phyloP scores from a whole-genome alignment of 768 basidiomycete species.

The Hericium erinaceus region DNA sequence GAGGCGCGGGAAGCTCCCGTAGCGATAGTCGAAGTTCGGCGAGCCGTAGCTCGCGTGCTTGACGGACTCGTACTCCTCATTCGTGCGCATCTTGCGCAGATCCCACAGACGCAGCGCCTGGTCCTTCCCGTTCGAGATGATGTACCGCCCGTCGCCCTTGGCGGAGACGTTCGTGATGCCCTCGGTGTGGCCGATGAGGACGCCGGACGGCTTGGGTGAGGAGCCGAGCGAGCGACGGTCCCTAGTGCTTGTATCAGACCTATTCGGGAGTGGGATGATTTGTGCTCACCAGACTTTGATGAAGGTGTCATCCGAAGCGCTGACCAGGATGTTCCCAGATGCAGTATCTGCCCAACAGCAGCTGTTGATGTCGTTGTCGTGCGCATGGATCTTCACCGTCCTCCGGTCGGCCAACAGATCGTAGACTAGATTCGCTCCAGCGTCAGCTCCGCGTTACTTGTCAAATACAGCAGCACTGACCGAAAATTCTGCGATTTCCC shows the following conservation, averaged over 20 bases:
- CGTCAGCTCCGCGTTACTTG: no score
- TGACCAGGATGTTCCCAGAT: slow-evolving; percentile 90
- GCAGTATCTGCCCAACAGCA: slow-evolving; percentile 92
- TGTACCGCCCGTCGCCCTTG: slow-evolving; percentile 92
- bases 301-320: slow-evolving; percentile 90
- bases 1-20: slow-evolving; percentile 58
- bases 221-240: slow-evolving; percentile 40
- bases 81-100: slow-evolving; percentile 82
- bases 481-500: slow-evolving; percentile 74
- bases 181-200: slow-evolving; percentile 92
- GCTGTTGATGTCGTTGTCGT: slow-evolving; percentile 87
- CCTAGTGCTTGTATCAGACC: slow-evolving; percentile 23
- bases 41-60: slow-evolving; percentile 44
- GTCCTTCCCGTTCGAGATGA: slow-evolving; percentile 95
- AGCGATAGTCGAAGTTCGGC: slow-evolving; percentile 73
- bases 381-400: slow-evolving; percentile 81
- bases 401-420: slow-evolving; percentile 75
- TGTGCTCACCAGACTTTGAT: slow-evolving; percentile 83
- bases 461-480: slow-evolving; percentile 24
- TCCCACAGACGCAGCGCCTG: slow-evolving; percentile 91
- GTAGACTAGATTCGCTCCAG: slow-evolving; percentile 50
- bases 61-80: slow-evolving; percentile 53
- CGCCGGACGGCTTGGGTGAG: slow-evolving; percentile 74
- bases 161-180: slow-evolving; percentile 92
- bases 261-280: neutral